Conservation (phyloP, 331 rosid genomes). For the Phaseolus coccineus region DNA sequence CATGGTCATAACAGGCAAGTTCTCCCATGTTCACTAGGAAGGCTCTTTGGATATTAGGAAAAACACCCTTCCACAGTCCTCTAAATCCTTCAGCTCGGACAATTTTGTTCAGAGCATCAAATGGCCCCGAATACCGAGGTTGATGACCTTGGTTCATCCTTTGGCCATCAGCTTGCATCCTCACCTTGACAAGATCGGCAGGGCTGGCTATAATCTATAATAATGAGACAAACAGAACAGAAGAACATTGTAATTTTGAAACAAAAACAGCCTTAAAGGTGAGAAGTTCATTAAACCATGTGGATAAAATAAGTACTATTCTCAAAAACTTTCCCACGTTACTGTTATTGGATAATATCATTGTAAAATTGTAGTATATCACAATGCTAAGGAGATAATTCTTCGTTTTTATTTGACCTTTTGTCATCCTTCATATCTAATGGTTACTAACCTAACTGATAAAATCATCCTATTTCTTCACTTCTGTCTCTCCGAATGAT, state of each 20-base stretch:
- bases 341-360: not conserved
- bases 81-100: constrained; percentile 66
- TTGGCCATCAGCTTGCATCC: constrained; percentile 91
- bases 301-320: constrained; percentile 18
- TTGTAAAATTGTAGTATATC: constrained; percentile 29
- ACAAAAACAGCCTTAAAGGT: not conserved
- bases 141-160: constrained; percentile 65
- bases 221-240: constrained; percentile 51
- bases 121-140: constrained; percentile 74
- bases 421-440: not conserved
- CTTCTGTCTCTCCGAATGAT: not conserved
- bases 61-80: constrained; percentile 89
- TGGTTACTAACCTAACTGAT: not conserved
- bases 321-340: not conserved
- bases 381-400: not conserved
- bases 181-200: constrained; percentile 97
- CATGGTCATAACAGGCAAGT: constrained; percentile 86
- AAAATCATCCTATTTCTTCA: constrained; percentile 3
- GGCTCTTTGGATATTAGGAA: constrained; percentile 87
- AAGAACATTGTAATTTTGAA: constrained; percentile 39
- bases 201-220: constrained; percentile 91
- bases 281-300: not conserved
- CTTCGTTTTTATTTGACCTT: not conserved
- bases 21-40: constrained; percentile 95
- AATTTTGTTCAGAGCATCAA: constrained; percentile 77